These are phyloP conservation scores for Sugiyamaella grinbergsii DNA, from an alignment of 1,139 yeast genomes.

Conservation along the genomic window DNA sequence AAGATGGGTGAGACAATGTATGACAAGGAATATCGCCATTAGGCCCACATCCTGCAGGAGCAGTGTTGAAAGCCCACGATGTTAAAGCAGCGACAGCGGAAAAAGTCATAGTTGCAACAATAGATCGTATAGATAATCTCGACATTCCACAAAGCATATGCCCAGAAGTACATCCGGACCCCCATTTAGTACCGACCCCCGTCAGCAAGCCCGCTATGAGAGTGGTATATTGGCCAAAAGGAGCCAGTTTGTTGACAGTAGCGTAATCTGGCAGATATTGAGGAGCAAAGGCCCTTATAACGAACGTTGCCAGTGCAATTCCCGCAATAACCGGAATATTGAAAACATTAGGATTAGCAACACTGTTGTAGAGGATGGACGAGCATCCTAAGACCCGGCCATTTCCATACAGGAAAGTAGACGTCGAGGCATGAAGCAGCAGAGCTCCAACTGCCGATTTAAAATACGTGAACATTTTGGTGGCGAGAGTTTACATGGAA, in stretches of 20 bases:
- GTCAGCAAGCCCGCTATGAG: conserved; percentile 45
- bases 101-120: conserved; percentile 48
- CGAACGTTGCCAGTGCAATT: conserved; percentile 35
- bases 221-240: conserved; percentile 27
- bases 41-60: conserved; percentile 27
- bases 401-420: conserved; percentile 43
- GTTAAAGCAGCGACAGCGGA: conserved; percentile 41
- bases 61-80: conserved; percentile 29
- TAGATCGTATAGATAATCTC: conserved; percentile 47
- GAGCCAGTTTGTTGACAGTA: conserved; percentile 25
- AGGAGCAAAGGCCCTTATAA: conserved; percentile 36
- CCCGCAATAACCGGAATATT: conserved; percentile 41
- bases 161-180: conserved; percentile 55
- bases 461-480: conserved; percentile 50
- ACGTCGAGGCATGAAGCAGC: conserved; percentile 49
- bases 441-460: conserved; percentile 50
- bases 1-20: conserved; percentile 26
- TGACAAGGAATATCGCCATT: conserved; percentile 27
- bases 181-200: conserved; percentile 51
- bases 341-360: conserved; percentile 33
- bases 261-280: conserved; percentile 37
- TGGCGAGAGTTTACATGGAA: neutral
- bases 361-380: conserved; percentile 43
- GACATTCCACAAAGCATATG: conserved; percentile 54
- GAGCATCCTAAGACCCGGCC: conserved; percentile 52